Evolutionary conservation across 1,139 yeast genomes (phyloP), one percentile per base, ranked within the genome.

Genomic region (Groenewaldozyma sp.): DNA sequence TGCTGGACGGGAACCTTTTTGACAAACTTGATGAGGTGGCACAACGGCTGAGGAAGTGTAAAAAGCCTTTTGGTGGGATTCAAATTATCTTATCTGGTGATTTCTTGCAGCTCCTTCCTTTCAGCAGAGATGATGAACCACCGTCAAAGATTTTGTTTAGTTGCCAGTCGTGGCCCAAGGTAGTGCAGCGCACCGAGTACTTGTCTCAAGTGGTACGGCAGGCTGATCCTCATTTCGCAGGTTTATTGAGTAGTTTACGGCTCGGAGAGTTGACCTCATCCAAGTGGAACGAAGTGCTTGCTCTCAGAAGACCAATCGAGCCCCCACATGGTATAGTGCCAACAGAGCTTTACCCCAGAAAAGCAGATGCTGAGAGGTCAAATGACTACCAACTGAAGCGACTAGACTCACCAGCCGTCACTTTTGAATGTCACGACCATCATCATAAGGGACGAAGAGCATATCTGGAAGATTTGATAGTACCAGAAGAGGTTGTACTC

Each of bases 191-290:
- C 11, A 29, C 33, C 9, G 33, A 29, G 33, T 18, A 7, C n/a
- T n/a, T 29, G 17, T 6, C 10, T 5, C 33, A 29, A 14, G 33
- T 29, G 13, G 33, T 29, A 13, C 4, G 33, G 7, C 33, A 29
- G 19, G 21, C 33, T 16, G 33, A 29, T 18, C 33, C 33, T 5
- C 7, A 16, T 13, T 87, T 93, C 56, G 77, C 91, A 31, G 73
- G 74, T 20, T 87, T 88, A 94, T 69, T 91, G 50, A 86, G 87
- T 56, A 91, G 86, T 47, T 77, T 91, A 70, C 73, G 99, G 53
- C 64, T 73, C 34, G 98, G 97, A 0, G 52, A 59, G 3, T 76
- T 91, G 2, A 67, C 78, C 7, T n/a, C n/a, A n/a, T 62, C 62
- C 1, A 67, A 67, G 7, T 76, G 91, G 1, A 65, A 68, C 9